Evolutionary conservation across 169 alveolate species (phyloP).

Genomic region (Blepharisma undulans): DNA sequence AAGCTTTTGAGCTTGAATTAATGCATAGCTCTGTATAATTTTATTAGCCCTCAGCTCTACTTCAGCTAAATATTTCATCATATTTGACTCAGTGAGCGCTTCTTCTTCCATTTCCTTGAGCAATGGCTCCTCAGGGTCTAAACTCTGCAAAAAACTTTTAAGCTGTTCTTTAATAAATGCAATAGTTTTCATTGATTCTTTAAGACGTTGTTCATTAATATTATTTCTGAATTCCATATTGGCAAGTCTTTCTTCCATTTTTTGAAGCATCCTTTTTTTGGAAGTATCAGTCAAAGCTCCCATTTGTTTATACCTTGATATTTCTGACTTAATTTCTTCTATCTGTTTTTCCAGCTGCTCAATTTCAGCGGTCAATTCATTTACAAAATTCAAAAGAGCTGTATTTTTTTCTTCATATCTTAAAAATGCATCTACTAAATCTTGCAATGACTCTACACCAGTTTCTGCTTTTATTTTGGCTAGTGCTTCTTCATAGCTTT

Average conservation of each 20-base stretch:
- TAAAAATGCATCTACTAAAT: slow-evolving; percentile 68
- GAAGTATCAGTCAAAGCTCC: slow-evolving; percentile 71
- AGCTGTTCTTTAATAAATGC: slow-evolving; percentile 59
- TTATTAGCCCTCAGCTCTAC: slow-evolving; percentile 65
- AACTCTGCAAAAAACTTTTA: slow-evolving; percentile 56
- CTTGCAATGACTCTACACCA: slow-evolving; percentile 70
- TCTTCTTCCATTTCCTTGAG: slow-evolving; percentile 48
- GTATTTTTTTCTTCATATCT: slow-evolving; percentile 80
- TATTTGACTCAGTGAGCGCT: slow-evolving; percentile 62
- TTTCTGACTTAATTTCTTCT: slow-evolving; percentile 69
- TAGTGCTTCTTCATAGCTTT: slow-evolving; percentile 72
- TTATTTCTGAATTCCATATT: slow-evolving; percentile 61
- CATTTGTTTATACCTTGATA: slow-evolving; percentile 66
- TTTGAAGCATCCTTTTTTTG: slow-evolving; percentile 56
- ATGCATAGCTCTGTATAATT: slow-evolving; percentile 66
- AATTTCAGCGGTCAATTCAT: slow-evolving; percentile 72
- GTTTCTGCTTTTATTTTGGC: slow-evolving; percentile 68
- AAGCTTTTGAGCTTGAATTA: slow-evolving; percentile 56
- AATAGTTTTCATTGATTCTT: slow-evolving; percentile 68
- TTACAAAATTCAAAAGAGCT: slow-evolving; percentile 65
- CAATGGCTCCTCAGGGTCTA: slow-evolving; percentile 56
- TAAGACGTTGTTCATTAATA: slow-evolving; percentile 59
- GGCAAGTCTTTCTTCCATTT: slow-evolving; percentile 70
- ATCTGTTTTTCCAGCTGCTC: slow-evolving; percentile 74
- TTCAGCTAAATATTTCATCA: slow-evolving; percentile 64